phyloP scores from a whole-genome alignment of 805 yeast species.

The Clavispora carvajalis region DNA sequence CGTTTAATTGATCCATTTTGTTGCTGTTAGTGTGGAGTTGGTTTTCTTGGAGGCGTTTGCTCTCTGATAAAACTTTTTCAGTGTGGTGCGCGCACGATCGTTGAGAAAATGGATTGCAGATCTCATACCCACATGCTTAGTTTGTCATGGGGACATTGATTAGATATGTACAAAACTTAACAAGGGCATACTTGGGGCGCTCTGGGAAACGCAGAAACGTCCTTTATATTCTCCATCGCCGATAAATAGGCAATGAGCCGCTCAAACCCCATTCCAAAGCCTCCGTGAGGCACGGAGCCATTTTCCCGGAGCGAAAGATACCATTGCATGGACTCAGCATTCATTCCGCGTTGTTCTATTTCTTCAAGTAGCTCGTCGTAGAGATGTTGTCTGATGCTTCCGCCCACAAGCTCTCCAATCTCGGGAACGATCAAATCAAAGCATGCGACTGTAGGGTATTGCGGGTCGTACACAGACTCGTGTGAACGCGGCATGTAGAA shows the following conservation, averaged over 20 bases:
- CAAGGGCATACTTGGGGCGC: conserved; percentile 42
- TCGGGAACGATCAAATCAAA: conserved; percentile 87
- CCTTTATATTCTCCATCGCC: conserved; percentile 76
- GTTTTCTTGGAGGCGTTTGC: background rate
- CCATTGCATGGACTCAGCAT: conserved; percentile 65
- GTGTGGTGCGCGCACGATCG: background rate
- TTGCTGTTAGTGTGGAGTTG: background rate
- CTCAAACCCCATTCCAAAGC: conserved; percentile 94
- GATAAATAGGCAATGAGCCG: conserved; percentile 69
- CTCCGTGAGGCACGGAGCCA: conserved; percentile 92
- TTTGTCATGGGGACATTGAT: background rate
- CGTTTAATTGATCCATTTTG: conserved; percentile 89
- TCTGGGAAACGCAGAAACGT: conserved; percentile 83
- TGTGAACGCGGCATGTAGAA: conserved; percentile 76
- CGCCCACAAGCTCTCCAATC: conserved; percentile 92
- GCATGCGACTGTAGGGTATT: conserved; percentile 69
- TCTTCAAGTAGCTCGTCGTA: conserved; percentile 42
- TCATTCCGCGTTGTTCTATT: conserved; percentile 54
- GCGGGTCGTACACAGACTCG: conserved; percentile 18
- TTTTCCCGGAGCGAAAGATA: conserved; percentile 66
- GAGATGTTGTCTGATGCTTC: conserved; percentile 82
- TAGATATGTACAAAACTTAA: conserved; percentile 9
- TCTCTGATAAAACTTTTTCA: conserved; percentile 12
- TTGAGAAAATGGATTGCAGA: background rate
- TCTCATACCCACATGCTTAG: background rate